phyloP scores from a whole-genome alignment of 176 grass and related monocot genomes.

The Pontederia paniculata region DNA sequence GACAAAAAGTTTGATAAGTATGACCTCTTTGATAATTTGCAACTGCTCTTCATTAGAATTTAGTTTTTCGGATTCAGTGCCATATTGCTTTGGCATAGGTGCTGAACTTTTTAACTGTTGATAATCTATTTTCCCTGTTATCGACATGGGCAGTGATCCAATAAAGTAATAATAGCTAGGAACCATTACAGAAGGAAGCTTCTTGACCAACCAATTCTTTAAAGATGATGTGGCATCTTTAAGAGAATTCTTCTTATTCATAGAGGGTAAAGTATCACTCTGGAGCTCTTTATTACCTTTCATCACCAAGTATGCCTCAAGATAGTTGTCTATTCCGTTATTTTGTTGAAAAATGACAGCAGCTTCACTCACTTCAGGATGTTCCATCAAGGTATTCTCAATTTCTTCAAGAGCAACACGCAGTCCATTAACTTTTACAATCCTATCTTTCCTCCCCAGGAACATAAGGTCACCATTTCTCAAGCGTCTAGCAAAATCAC shows the following conservation, averaged over 20 bases:
- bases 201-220: conserved; percentile 56
- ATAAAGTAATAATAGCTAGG: conserved; percentile 43
- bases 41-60: conserved; percentile 27
- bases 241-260: conserved; percentile 14
- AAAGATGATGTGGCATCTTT: conserved; percentile 39
- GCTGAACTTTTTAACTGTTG: conserved; percentile 38
- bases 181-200: conserved; percentile 57
- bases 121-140: conserved; percentile 81
- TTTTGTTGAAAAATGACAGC: conserved; percentile 50
- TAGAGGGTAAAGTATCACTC: conserved; percentile 1
- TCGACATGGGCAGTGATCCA: conserved; percentile 50
- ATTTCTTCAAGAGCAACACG: conserved; percentile 68
- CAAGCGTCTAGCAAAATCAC: conserved; percentile 58
- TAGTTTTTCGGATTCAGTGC: conserved; percentile 21
- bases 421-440: conserved; percentile 75
- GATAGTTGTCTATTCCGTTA: conserved; percentile 21
- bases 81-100: conserved; percentile 15
- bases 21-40: conserved; percentile 59
- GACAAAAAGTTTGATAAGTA: background rate
- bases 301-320: conserved; percentile 63
- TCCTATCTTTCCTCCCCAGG: conserved; percentile 67
- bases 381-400: conserved; percentile 60
- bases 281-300: conserved; percentile 13
- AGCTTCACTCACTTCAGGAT: conserved; percentile 49
- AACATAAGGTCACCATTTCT: conserved; percentile 65